Base-by-base conservation (phyloP, 495 filamentous ascomycete species). In the Tetracladium setigerum region DNA sequence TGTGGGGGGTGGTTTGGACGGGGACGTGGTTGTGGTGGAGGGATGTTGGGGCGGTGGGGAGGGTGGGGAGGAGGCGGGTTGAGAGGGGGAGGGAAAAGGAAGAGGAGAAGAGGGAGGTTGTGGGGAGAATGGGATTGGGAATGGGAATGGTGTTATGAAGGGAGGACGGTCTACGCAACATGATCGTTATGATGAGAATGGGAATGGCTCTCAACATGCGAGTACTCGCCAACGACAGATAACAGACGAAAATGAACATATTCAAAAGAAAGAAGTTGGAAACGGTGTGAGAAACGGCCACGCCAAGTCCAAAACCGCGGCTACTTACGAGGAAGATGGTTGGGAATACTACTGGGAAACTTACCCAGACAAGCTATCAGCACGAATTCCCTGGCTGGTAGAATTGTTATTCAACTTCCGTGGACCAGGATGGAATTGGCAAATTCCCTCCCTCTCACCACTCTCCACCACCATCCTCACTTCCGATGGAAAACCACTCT, bases 341-440 rank as follows among this genome's bases (percentile, higher is more conserved):
- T 13, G 34, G 27, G 74, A 77, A 38, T 72, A 77, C 46, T 69
- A 69, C 62, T 95, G 87, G 87, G 81, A 95, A 56, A 53, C 78
- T 2, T 92, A 83, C 56, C 89, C 89, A 5, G 50, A 62, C 0
- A 67, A 63, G 0, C 62, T 89, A 38, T 47, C 57, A 11, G 73
- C 81, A 49, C 81, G 89, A 2, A 55, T 94, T 13, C 74, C 78
- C 46, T 95, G 88, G 87, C 72, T 74, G 10, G 60, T 77, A 11
- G 85, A 87, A 41, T 62, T 92, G 14, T 64, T 82, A 34, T 72
- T 72, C 49, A 84, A 82, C 50, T 81, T 89, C 56, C 71, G 86
- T 22, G 82, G 86, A 0, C 74, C 81, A 8, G 85, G 86, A 54
- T 95, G 87, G 87, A 87, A 83, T 56, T 86, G 79, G 73, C 73